Evolutionary conservation across 345 rosid species (phyloP), one percentile per base, ranked within the genome.

Genomic region (Lagerstroemia speciosa): DNA sequence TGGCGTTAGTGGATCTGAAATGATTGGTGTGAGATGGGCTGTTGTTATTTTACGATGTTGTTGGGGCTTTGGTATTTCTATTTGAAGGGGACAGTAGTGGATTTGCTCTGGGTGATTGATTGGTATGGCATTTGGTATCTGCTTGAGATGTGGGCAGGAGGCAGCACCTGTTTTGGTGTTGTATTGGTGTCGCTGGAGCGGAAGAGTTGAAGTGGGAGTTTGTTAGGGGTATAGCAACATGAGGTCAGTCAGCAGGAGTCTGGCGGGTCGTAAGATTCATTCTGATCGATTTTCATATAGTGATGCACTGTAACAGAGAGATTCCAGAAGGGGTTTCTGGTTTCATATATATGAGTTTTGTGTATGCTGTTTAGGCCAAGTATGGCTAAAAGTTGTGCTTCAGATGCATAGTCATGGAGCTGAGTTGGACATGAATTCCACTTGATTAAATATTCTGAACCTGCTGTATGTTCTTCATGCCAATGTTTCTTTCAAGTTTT

Each of bases 181-280:
- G 76, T 80, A 71, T 70, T 72, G 76, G 69, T 50, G 77, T 76
- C 77, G 72, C 71, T 71, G 73, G 74, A 76, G 83, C 79, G 41
- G 77, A 82, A 67, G 76, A 16, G 81, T 80, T 72, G 82, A 80
- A 80, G 62, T 74, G 81, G 79, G 81, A 78, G 79, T 71, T 72
- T 82, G 67, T 65, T 76, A 76, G 76, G 73, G 61, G 58, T 61
- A 75, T 77, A 69, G 74, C 77, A 83, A 76, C 37, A 89, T 89
- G 95, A 80, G 89, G 79, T 82, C 88, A 66, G 75, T 67, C 72
- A 85, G 88, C 89, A 77, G 86, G 79, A 91, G 96, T 71, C 98
- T 96, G 5, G 76, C 85, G 82, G 91, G 81, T 84, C 96, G 96
- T 69, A 93, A 83, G 80, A 87, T 91, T 79, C 94, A 97, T 58